Conservation (phyloP, 2,329 filamentous ascomycete genomes). For the Fusarium sp. region DNA sequence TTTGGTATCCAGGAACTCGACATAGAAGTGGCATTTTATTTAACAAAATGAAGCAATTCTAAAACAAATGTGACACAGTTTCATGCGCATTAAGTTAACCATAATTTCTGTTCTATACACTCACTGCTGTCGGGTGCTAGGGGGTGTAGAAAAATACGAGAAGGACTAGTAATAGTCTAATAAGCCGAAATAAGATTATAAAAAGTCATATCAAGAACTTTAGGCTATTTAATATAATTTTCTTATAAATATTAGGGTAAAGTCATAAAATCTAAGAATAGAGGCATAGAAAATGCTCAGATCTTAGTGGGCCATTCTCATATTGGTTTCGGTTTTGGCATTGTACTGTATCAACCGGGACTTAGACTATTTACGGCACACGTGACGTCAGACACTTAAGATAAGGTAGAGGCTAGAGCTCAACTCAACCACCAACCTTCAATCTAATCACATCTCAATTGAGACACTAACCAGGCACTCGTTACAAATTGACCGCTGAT, state of each 20-base stretch:
- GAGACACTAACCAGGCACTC: conserved; percentile 5
- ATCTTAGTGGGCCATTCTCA: too few species aligned
- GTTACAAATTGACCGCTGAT: conserved; percentile 7
- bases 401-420: neutral
- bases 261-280: too few species aligned
- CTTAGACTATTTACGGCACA: conserved; percentile 25
- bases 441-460: conserved; percentile 12
- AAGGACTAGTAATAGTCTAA: too few species aligned
- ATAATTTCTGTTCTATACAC: neutral
- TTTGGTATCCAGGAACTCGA: neutral
- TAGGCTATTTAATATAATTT: too few species aligned
- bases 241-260: too few species aligned
- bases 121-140: neutral
- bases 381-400: conserved; percentile 46
- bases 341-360: neutral
- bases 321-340: conserved; percentile 1
- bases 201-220: too few species aligned
- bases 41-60: neutral
- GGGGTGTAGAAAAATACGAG: too few species aligned
- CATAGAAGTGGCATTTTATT: neutral
- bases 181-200: too few species aligned
- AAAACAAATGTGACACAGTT: neutral
- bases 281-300: too few species aligned
- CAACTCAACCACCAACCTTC: conserved; percentile 2
- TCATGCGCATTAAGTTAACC: neutral